A percentile compares a stretch with the other conserved stretches of the same genome.
phyloP scores from a whole-genome alignment of 2,329 filamentous ascomycete genomes.

The Microdochium nivale region DNA sequence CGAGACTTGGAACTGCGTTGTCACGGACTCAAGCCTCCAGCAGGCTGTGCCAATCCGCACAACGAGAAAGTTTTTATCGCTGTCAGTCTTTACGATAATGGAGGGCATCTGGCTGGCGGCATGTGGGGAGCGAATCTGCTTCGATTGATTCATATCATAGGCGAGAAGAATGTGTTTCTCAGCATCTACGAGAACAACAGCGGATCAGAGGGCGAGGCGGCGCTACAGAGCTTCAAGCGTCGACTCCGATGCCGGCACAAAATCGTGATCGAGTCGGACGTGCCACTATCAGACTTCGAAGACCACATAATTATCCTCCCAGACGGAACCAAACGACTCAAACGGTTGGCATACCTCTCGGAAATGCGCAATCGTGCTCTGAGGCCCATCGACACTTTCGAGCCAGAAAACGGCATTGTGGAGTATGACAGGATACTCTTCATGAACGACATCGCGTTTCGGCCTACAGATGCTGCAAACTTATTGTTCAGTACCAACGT shows the following conservation, averaged over 20 bases:
- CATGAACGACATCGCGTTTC: conserved; percentile 56
- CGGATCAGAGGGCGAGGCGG: conserved; percentile 42
- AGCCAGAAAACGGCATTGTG: conserved; percentile 21
- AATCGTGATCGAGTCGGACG: conserved; percentile 51
- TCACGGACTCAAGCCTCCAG: conserved; percentile 11
- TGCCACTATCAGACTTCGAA: conserved; percentile 43
- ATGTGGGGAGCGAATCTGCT: conserved; percentile 55
- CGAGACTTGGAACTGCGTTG: conserved; percentile 20
- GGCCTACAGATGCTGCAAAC: conserved; percentile 41
- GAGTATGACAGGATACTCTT: conserved; percentile 51
- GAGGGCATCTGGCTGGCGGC: conserved; percentile 51
- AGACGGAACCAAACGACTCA: conserved; percentile 53
- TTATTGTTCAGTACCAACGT: conserved; percentile 55
- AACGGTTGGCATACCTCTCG: conserved; percentile 66
- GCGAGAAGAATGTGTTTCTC: conserved; percentile 58
- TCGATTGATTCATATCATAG: conserved; percentile 56
- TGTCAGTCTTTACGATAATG: conserved; percentile 59
- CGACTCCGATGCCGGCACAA: conserved; percentile 33
- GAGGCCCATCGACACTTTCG: conserved; percentile 46
- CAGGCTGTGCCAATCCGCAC: conserved; percentile 27
- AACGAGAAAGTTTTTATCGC: conserved; percentile 67
- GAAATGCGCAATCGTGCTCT: conserved; percentile 65
- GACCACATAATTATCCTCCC: conserved; percentile 49
- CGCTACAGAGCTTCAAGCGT: conserved; percentile 44
- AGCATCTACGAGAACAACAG: conserved; percentile 69